Percentiles rank a stretch among this genome's conserved stretches.
These are phyloP conservation scores for Eucalyptus cloeziana DNA, from an alignment of 345 rosid species.

Conservation along the genomic window DNA sequence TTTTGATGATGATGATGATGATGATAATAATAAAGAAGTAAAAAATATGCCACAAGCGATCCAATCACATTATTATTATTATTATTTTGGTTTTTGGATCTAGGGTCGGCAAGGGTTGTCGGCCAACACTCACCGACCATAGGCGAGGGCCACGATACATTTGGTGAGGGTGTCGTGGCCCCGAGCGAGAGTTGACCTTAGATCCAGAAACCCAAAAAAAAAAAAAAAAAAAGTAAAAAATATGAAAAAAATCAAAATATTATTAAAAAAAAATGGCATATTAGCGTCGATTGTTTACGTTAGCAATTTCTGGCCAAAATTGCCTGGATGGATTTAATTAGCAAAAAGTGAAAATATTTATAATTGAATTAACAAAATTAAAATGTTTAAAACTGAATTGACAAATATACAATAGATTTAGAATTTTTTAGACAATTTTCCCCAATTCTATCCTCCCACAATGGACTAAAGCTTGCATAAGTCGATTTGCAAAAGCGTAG, in stretches of 20 bases:
- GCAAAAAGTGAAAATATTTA: accelerated
- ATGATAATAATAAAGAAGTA: too few relatives aligned
- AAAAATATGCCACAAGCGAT: too few relatives aligned
- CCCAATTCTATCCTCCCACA: accelerated
- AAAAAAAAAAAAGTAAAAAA: too few relatives aligned
- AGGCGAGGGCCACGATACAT: accelerated
- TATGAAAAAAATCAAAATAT: too few relatives aligned
- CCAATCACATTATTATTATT: too few relatives aligned
- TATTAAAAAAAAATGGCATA: accelerated
- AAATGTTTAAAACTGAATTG: accelerated
- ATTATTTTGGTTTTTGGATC: too few relatives aligned
- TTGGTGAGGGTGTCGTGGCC: accelerated
- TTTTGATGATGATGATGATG: too few relatives aligned
- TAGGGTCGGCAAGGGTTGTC: accelerated
- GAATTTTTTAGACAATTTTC: too few relatives aligned
- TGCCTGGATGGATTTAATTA: accelerated
- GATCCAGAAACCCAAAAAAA: accelerated
- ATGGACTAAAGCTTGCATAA: neutral
- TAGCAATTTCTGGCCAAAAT: accelerated
- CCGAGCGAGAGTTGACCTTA: accelerated
- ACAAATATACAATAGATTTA: accelerated
- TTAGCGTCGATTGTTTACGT: accelerated
- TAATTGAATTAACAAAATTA: too few relatives aligned
- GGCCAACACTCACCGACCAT: accelerated
- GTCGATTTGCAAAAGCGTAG: neutral